These are phyloP conservation scores for Trametes cinnabarina DNA, from an alignment of 768 basidiomycete species.

Conservation along the genomic window DNA sequence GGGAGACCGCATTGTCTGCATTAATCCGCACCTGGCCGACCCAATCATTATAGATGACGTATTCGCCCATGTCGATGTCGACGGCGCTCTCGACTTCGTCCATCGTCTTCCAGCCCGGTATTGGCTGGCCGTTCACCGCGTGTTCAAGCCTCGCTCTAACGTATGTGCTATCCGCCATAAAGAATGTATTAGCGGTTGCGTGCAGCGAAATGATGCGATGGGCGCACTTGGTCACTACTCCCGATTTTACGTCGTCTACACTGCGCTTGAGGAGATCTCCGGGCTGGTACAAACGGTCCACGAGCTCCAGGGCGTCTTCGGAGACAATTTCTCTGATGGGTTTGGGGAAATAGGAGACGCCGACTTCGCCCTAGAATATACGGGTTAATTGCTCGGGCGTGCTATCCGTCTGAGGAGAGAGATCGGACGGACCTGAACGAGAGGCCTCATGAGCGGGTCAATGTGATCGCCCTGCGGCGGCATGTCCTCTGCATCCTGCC, in stretches of 20 bases:
- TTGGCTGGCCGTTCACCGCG: constrained; percentile 58
- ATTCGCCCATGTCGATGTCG: constrained; percentile 75
- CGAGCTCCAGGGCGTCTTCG: constrained; percentile 65
- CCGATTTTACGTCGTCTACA: constrained; percentile 70
- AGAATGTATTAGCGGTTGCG: neutral
- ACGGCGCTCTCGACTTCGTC: constrained; percentile 55
- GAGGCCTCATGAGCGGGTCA: constrained; percentile 75
- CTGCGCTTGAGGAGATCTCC: constrained; percentile 84
- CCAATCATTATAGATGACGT: constrained; percentile 83
- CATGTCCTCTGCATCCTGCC: constrained; percentile 83
- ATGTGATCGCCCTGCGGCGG: constrained; percentile 41
- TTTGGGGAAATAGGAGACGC: constrained; percentile 64
- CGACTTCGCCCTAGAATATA: constrained; percentile 64
- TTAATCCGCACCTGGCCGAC: constrained; percentile 68
- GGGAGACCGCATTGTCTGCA: constrained; percentile 8
- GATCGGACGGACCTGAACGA: constrained; percentile 37
- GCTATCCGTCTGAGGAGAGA: neutral
- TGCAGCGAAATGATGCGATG: neutral
- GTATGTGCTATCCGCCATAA: constrained; percentile 35
- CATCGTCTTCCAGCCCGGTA: constrained; percentile 63
- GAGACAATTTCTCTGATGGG: constrained; percentile 64
- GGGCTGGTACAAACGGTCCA: constrained; percentile 73
- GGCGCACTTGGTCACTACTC: constrained; percentile 55
- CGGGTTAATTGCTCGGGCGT: neutral
- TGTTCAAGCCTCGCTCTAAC: constrained; percentile 72